Percentiles rank a stretch among this genome's conserved stretches.
Evolutionary conservation across 257 asterid genomes (phyloP).

Genomic region (Cruciata laevipes): DNA sequence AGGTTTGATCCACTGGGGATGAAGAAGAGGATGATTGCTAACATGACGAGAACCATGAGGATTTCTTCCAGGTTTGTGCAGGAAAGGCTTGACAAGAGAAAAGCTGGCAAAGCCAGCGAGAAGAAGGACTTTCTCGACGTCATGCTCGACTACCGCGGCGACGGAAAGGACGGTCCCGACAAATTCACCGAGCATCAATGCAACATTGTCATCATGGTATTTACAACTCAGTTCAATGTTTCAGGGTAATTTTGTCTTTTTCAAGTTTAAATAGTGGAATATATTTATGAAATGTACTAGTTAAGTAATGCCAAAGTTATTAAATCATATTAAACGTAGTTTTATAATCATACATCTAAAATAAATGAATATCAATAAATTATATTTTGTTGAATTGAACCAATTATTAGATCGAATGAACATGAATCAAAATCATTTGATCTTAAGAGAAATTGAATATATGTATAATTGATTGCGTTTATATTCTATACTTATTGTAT

Average conservation of each 20-base stretch:
- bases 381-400: too few relatives aligned
- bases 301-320: too few relatives aligned
- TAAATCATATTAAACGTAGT: too few relatives aligned
- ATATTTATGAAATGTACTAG: too few relatives aligned
- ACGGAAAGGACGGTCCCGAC: slow-evolving; percentile 52
- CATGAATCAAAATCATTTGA: too few relatives aligned
- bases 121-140: slow-evolving; percentile 56
- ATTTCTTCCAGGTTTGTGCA: slow-evolving; percentile 35
- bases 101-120: slow-evolving; percentile 25
- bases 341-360: too few relatives aligned
- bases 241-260: neutral
- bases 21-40: slow-evolving; percentile 26
- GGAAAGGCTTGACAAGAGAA: slow-evolving; percentile 34
- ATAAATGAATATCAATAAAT: too few relatives aligned
- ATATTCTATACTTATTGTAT: too few relatives aligned
- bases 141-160: slow-evolving; percentile 52
- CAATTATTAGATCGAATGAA: too few relatives aligned
- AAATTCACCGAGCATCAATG: slow-evolving; percentile 26
- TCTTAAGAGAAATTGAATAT: too few relatives aligned
- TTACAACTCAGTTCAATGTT: neutral
- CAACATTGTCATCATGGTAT: slow-evolving; percentile 40
- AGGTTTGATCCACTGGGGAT: slow-evolving; percentile 45
- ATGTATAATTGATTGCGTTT: too few relatives aligned
- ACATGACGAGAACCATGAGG: slow-evolving; percentile 27
- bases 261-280: too few relatives aligned